Conservation (phyloP, 2,329 filamentous ascomycete genomes). For the Allantophomopsis lycopodina region DNA sequence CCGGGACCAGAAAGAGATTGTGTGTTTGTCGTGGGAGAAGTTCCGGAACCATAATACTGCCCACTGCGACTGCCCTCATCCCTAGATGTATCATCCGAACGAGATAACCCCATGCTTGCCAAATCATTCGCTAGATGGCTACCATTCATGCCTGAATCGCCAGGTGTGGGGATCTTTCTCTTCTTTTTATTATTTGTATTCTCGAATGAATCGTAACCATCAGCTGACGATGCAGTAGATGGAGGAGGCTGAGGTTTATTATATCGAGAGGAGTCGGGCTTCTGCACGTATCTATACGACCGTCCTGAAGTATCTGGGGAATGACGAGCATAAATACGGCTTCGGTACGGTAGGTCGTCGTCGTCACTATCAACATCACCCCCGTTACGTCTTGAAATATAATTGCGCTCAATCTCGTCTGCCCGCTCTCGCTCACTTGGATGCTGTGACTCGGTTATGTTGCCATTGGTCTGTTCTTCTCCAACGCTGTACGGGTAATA, state of each 20-base stretch:
- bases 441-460: constrained; percentile 14
- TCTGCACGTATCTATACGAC: constrained; percentile 26
- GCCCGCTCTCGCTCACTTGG: constrained; percentile 12
- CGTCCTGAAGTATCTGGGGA: constrained; percentile 31
- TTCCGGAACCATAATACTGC: constrained; percentile 41
- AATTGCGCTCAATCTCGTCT: constrained; percentile 11
- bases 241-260: constrained; percentile 40
- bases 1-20: constrained; percentile 75
- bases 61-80: constrained; percentile 28
- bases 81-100: constrained; percentile 26
- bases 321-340: constrained; percentile 27
- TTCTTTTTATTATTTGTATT: constrained; percentile 99
- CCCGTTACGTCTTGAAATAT: constrained; percentile 34
- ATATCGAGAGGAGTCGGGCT: constrained; percentile 29
- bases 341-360: constrained; percentile 25
- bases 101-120: constrained; percentile 45
- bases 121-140: constrained; percentile 43
- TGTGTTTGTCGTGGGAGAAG: constrained; percentile 29
- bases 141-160: constrained; percentile 40
- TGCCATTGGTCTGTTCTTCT: constrained; percentile 18
- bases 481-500: constrained; percentile 41
- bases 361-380: constrained; percentile 47
- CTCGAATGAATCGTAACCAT: constrained; percentile 94
- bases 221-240: constrained; percentile 57
- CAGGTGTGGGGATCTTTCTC: constrained; percentile 87